These are phyloP conservation scores for Acer yangbiense DNA, from an alignment of 345 rosid species.

Conservation along the genomic window DNA sequence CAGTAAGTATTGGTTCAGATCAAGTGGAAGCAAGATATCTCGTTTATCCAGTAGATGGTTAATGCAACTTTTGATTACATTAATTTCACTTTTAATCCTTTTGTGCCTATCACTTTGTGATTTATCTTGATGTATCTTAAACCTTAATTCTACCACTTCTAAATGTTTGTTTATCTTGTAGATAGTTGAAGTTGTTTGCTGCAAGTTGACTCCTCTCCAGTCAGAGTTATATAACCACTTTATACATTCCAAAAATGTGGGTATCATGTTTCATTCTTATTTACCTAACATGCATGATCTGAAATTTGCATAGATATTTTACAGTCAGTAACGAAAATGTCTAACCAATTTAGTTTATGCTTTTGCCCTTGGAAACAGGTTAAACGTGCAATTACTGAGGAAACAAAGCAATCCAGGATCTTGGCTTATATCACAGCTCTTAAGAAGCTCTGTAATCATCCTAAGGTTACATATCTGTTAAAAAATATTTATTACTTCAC, in stretches of 20 bases:
- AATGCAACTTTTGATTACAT: background rate
- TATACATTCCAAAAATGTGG: conserved; percentile 93
- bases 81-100: background rate
- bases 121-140: background rate
- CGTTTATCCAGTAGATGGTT: background rate
- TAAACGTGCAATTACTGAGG: conserved; percentile 76
- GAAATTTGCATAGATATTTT: background rate
- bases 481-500: background rate
- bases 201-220: conserved; percentile 96
- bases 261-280: conserved; percentile 35
- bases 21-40: background rate
- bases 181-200: conserved; percentile 98
- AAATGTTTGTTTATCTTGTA: conserved; percentile 45
- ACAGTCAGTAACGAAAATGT: background rate
- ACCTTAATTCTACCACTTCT: background rate
- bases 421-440: conserved; percentile 98
- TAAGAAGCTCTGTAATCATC: conserved; percentile 99
- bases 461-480: conserved; percentile 58
- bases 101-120: background rate
- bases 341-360: conserved; percentile 10
- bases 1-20: background rate
- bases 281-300: conserved; percentile 10
- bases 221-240: conserved; percentile 84
- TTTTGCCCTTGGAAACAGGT: conserved; percentile 52
- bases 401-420: conserved; percentile 82